Conservation (phyloP, 2,329 filamentous ascomycete genomes). For the Zarea fungicola region DNA sequence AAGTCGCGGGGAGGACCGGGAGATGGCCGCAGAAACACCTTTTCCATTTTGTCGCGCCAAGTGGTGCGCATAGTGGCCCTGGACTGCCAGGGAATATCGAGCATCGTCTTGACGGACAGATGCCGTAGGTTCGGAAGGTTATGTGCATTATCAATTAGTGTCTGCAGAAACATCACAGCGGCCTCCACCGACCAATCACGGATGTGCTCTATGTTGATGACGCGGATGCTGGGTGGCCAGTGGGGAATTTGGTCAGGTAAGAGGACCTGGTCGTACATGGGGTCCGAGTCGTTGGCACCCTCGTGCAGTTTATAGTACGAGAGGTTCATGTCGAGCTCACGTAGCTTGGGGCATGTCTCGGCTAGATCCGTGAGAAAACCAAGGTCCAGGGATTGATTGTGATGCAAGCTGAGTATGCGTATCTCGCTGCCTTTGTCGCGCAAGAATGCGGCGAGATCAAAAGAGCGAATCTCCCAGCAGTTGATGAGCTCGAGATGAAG, state of each 20-base stretch:
- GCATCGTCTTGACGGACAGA: constrained; percentile 68
- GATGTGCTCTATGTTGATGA: constrained; percentile 70
- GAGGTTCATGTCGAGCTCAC: constrained; percentile 70
- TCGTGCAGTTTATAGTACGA: constrained; percentile 69
- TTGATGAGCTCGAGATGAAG: constrained; percentile 68
- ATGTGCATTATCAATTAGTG: constrained; percentile 66
- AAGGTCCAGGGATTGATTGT: constrained; percentile 75
- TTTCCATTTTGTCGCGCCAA: constrained; percentile 68
- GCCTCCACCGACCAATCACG: constrained; percentile 66
- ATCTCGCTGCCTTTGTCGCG: constrained; percentile 62
- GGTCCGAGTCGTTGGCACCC: constrained; percentile 65
- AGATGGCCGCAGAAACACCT: constrained; percentile 55
- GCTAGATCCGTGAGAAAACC: constrained; percentile 66
- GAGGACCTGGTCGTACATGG: constrained; percentile 68
- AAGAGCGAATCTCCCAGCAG: constrained; percentile 68
- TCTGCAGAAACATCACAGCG: constrained; percentile 73
- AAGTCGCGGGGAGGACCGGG: constrained; percentile 31
- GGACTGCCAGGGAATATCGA: constrained; percentile 77
- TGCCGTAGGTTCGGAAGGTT: constrained; percentile 62
- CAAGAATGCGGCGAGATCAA: constrained; percentile 61
- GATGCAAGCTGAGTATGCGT: constrained; percentile 62
- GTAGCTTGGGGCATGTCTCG: constrained; percentile 62
- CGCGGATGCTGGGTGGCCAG: constrained; percentile 70
- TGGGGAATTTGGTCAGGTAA: constrained; percentile 58
- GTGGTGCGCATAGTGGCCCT: constrained; percentile 72